phyloP scores from a whole-genome alignment of 169 alveolate species.

The Amoebophrya sp. region DNA sequence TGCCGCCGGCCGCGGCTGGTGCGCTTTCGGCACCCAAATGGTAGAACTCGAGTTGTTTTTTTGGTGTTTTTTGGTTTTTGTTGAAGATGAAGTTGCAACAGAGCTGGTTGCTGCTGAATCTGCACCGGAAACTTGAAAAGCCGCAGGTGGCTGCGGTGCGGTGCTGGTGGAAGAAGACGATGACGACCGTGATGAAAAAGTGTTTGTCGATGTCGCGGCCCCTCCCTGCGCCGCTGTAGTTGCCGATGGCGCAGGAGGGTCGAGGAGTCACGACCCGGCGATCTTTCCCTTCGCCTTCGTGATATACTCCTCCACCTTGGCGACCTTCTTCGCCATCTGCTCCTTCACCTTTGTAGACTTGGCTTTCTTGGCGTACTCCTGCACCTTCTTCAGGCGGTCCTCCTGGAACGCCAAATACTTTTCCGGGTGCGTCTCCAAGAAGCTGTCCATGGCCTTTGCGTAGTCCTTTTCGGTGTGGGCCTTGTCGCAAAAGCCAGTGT shows the following conservation, averaged over 20 bases:
- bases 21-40: too few species aligned
- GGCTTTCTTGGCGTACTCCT: background rate
- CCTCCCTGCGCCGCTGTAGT: too few species aligned
- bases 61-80: too few species aligned
- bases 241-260: background rate
- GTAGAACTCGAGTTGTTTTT: too few species aligned
- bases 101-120: too few species aligned
- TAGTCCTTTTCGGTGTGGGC: background rate
- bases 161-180: too few species aligned
- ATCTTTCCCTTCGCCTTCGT: background rate
- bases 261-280: background rate
- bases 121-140: too few species aligned
- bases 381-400: background rate
- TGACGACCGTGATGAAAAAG: too few species aligned
- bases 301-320: background rate
- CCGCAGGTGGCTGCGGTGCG: too few species aligned
- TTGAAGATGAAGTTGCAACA: too few species aligned
- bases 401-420: background rate
- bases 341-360: background rate
- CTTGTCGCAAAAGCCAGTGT: background rate
- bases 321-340: background rate
- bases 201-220: too few species aligned
- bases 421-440: background rate
- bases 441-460: background rate
- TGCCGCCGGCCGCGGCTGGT: too few species aligned